Evolutionary conservation across 306 rosid species (phyloP).

Genomic region (Echinosophora koreensis): DNA sequence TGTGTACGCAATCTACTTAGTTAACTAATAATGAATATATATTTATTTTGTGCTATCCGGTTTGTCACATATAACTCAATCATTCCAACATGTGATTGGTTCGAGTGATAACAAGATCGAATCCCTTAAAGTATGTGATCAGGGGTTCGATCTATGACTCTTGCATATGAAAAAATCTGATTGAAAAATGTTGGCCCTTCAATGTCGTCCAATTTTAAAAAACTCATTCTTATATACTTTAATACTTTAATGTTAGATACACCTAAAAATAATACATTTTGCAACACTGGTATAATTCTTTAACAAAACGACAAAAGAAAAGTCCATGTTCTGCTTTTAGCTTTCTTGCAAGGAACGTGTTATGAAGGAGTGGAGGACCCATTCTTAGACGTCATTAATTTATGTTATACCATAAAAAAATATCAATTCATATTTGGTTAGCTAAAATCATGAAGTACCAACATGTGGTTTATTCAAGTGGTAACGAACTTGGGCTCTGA

Average conservation of each 20-base stretch:
- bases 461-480: too few species aligned
- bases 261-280: too few species aligned
- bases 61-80: neutral
- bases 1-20: neutral
- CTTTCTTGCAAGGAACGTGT: slow-evolving; percentile 11
- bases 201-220: neutral
- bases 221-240: neutral
- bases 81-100: too few species aligned
- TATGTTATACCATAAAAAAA: too few species aligned
- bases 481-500: too few species aligned
- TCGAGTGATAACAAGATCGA: too few species aligned
- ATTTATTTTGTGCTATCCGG: neutral
- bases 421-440: neutral
- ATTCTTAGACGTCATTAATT: neutral
- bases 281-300: neutral
- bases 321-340: neutral
- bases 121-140: too few species aligned
- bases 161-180: too few species aligned
- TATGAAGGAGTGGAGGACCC: neutral
- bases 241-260: neutral
- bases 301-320: neutral
- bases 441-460: neutral
- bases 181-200: too few species aligned
- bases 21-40: neutral
- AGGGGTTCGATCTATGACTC: too few species aligned